Evolutionary conservation across 805 yeast genomes (phyloP).

Genomic region (Clavispora asparagi): DNA sequence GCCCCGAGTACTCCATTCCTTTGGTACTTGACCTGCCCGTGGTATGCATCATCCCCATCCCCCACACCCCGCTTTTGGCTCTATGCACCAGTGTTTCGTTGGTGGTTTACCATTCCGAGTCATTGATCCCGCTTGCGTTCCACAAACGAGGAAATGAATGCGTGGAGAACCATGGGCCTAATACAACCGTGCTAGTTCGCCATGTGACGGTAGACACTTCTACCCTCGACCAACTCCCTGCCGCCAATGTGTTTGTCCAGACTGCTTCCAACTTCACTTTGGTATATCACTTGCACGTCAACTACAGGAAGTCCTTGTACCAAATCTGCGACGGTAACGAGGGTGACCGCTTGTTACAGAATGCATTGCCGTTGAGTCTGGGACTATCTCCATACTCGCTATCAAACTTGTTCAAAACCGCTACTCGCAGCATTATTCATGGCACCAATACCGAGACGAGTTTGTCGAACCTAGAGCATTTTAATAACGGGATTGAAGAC

Average conservation of each 20-base stretch:
- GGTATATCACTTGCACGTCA: slow-evolving; percentile 19
- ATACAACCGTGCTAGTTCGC: slow-evolving; percentile 19
- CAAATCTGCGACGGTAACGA: slow-evolving; percentile 23
- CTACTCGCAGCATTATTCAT: slow-evolving; percentile 28
- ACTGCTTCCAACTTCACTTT: slow-evolving; percentile 9
- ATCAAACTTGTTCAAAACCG: slow-evolving; percentile 24
- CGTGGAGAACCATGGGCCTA: slow-evolving; percentile 9
- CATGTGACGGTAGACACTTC: slow-evolving; percentile 32
- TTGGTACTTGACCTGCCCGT: slow-evolving; percentile 12
- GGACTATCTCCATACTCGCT: slow-evolving; percentile 22
- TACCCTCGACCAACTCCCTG: slow-evolving; percentile 18
- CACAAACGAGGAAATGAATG: slow-evolving; percentile 12
- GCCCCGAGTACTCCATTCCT: slow-evolving; percentile 26
- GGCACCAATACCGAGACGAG: slow-evolving; percentile 17
- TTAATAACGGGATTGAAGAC: slow-evolving; percentile 22
- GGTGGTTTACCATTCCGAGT: slow-evolving; percentile 5
- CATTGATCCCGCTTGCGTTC: slow-evolving; percentile 12
- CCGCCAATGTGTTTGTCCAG: slow-evolving; percentile 10
- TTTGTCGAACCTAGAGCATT: slow-evolving; percentile 33
- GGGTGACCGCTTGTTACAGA: slow-evolving; percentile 28
- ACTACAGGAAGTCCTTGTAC: slow-evolving; percentile 27
- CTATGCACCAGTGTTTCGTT: slow-evolving; percentile 7
- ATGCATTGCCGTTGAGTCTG: slow-evolving; percentile 28
- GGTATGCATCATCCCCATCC: slow-evolving; percentile 7
- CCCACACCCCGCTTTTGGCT: slow-evolving; percentile 13